Evolutionary conservation across 306 rosid genomes (phyloP), one percentile per base, ranked within the genome.

Genomic region (Vigna trinervia): DNA sequence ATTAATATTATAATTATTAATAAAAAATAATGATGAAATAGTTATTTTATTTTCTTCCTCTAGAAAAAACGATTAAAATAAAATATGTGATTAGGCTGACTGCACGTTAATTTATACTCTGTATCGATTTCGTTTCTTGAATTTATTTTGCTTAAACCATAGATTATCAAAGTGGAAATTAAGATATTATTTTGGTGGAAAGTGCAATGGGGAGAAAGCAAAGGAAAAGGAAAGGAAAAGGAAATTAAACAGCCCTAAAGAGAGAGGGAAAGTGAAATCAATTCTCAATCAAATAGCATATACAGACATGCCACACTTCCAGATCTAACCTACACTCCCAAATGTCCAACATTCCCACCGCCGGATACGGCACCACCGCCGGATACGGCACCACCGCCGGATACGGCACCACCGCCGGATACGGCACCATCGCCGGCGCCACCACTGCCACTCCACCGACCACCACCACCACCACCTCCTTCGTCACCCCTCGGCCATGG

Each of bases 401-500:
- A 32, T 80, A 80, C 79, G 84, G 79, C 8, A 48, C 74, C 82
- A 12, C 77, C 75, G 38, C 59, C 20, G 71, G 62, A 34, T 80
- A 80, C 76, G 84, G 79, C 12, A 50, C 78, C 71, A 17, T 74
- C 65, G n/a, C 67, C 28, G 10, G 77, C 58, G n/a, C 77, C 56
- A 5, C 82, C 6, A 1, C 19, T 1, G 17, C 45, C 46, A 41
- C 3, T 12, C 53, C 59, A 5, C 61, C 56, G 46, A 3, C 81
- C 46, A 14, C 66, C 60, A 5, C 66, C 60, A 5, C 71, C 69
- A 34, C 38, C 38, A 34, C 8, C 26, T 56, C 63, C n/a, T 23
- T 39, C 74, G 61, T 77, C 14, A 36, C 80, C 8, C 80, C 82
- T 32, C 86, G 89, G 2, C 74, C 85, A 46, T 85, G 89, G 89